Evolutionary conservation across 805 yeast genomes (phyloP).

Genomic region (Yarrowia sp.): DNA sequence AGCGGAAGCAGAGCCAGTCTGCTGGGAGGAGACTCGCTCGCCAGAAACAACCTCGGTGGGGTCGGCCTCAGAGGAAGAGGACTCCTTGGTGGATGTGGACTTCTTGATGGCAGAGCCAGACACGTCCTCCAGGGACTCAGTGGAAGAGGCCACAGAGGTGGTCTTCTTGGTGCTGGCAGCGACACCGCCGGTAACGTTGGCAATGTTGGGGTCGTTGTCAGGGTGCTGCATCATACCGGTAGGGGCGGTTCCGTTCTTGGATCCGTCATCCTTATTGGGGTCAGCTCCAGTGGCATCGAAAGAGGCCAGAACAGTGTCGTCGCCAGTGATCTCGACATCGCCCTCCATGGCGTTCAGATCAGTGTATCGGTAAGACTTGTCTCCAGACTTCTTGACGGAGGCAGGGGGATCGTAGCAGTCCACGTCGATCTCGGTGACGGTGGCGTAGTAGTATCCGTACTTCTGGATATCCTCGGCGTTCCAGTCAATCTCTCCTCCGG

Average conservation of each 20-base stretch:
- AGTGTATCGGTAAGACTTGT: constrained; percentile 62
- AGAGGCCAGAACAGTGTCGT: constrained; percentile 64
- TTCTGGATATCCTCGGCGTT: constrained; percentile 70
- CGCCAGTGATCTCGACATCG: constrained; percentile 66
- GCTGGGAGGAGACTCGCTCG: constrained; percentile 31
- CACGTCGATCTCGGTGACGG: constrained; percentile 64
- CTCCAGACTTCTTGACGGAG: constrained; percentile 56
- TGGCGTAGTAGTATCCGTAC: constrained; percentile 82
- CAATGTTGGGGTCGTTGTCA: constrained; percentile 34
- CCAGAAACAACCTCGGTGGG: constrained; percentile 41
- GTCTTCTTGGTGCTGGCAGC: constrained; percentile 34
- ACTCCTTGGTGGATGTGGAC: constrained; percentile 37
- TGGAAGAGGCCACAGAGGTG: constrained; percentile 40
- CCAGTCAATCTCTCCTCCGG: constrained; percentile 91
- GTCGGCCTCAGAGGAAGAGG: constrained; percentile 39
- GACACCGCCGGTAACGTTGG: constrained; percentile 37
- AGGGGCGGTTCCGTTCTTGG: constrained; percentile 39
- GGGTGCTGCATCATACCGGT: constrained; percentile 39
- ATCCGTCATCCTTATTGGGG: constrained; percentile 45
- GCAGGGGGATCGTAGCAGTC: constrained; percentile 78
- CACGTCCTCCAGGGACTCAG: constrained; percentile 42
- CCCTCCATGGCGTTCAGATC: constrained; percentile 55
- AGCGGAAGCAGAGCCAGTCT: constrained; percentile 41
- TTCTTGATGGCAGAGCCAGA: constrained; percentile 39
- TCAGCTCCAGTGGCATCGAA: constrained; percentile 72